Percentiles rank a stretch among this genome's conserved stretches.
phyloP scores from a whole-genome alignment of 2,329 filamentous ascomycete species.

The Aspergillus piperis region DNA sequence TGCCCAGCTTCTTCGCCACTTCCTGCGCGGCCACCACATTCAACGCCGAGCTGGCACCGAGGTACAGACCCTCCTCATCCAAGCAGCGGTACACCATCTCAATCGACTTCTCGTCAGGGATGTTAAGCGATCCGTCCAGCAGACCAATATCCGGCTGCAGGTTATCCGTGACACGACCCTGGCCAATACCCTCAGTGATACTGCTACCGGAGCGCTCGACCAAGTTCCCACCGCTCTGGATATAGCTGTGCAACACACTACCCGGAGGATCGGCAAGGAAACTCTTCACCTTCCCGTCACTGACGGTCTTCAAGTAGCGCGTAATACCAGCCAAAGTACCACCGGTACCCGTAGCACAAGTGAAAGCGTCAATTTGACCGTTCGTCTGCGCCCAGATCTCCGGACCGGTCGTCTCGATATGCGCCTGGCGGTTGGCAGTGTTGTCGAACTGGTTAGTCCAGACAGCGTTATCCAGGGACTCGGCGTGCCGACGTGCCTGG shows the following conservation, averaged over 20 bases:
- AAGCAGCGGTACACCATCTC: constrained; percentile 97
- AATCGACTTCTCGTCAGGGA: constrained; percentile 91
- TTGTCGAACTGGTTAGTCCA: constrained; percentile 99
- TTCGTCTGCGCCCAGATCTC: constrained; percentile 94
- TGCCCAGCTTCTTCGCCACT: constrained; percentile 85
- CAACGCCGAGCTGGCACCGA: constrained; percentile 88
- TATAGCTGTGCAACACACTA: constrained; percentile 88
- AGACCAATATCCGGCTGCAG: constrained; percentile 79
- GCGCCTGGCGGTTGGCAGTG: constrained; percentile 85
- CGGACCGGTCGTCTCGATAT: constrained; percentile 94
- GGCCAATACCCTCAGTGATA: constrained; percentile 97
- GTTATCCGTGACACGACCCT: constrained; percentile 96
- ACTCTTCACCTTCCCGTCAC: constrained; percentile 74
- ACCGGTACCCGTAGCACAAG: constrained; percentile 88
- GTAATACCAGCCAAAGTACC: constrained; percentile 90
- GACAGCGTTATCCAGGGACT: constrained; percentile 79
- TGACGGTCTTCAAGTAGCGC: constrained; percentile 81
- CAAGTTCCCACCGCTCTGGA: constrained; percentile 79
- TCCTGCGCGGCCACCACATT: constrained; percentile 96
- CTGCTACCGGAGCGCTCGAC: constrained; percentile 79
- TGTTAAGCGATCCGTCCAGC: constrained; percentile 79
- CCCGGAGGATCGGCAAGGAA: constrained; percentile 94
- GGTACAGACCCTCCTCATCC: constrained; percentile 92
- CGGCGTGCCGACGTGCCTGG: constrained; percentile 88
- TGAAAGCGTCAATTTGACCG: constrained; percentile 89